Evolutionary conservation across 192 early-diverging fungal species (phyloP).

Genomic region (Linderina pennispora): DNA sequence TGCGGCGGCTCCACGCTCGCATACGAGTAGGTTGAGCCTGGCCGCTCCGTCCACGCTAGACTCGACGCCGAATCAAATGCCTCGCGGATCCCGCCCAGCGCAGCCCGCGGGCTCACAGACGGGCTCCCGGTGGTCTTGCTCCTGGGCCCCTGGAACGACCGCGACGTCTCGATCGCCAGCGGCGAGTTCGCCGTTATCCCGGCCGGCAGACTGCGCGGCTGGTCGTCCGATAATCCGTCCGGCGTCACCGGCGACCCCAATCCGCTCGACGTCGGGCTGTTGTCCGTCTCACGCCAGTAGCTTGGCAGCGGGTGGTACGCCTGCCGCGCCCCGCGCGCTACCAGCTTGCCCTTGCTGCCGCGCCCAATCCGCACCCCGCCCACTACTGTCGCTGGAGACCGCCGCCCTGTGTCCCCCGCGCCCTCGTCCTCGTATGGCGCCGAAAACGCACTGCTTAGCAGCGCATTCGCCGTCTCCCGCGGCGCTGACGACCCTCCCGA

Average conservation of each 20-base stretch:
- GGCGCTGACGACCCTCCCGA: constrained; percentile 9
- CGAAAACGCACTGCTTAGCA: constrained; percentile 26
- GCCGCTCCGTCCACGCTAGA: constrained; percentile 40
- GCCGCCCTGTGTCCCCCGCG: constrained; percentile 1
- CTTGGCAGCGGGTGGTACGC: constrained; percentile 44
- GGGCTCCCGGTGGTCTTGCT: constrained; percentile 18
- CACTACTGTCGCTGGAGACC: background rate
- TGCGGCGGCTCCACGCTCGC: constrained; percentile 16
- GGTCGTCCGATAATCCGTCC: constrained; percentile 21
- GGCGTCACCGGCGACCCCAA: constrained; percentile 40
- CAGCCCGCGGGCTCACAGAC: constrained; percentile 12
- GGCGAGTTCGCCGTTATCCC: constrained; percentile 7
- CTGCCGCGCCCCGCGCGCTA: too few relatives aligned
- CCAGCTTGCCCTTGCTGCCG: too few relatives aligned
- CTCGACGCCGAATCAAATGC: constrained; percentile 40
- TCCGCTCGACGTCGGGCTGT: constrained; percentile 22
- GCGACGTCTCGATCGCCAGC: constrained; percentile 8
- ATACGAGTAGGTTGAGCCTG: constrained; percentile 29
- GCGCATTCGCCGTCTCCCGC: constrained; percentile 16
- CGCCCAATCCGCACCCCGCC: background rate
- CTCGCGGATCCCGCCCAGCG: constrained; percentile 23
- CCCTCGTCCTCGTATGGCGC: constrained; percentile 10
- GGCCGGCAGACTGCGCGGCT: constrained; percentile 6
- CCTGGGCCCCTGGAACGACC: constrained; percentile 17
- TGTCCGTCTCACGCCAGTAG: constrained; percentile 45